These are phyloP conservation scores for Orbilia blumenaviensis DNA, from an alignment of 2,329 filamentous ascomycete species.

Conservation along the genomic window DNA sequence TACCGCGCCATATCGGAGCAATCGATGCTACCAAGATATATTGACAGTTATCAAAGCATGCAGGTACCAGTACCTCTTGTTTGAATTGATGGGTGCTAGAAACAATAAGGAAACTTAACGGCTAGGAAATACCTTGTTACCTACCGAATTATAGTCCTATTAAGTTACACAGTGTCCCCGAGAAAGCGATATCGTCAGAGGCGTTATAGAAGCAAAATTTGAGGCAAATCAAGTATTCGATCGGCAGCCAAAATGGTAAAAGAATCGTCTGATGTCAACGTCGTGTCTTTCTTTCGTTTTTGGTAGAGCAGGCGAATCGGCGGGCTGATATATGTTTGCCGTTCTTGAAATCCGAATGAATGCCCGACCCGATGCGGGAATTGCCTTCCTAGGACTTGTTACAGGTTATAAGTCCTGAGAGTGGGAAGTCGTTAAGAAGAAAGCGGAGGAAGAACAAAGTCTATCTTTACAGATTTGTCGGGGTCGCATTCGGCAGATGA, in stretches of 20 bases:
- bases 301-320: conserved; percentile 1
- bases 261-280: conserved; percentile 5
- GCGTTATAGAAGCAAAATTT: conserved; percentile 21
- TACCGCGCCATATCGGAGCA: conserved; percentile 24
- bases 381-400: conserved; percentile 15
- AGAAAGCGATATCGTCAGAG: conserved; percentile 32
- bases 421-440: conserved; percentile 1
- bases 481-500: conserved; percentile 10
- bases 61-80: conserved; percentile 29
- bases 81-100: conserved; percentile 7
- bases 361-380: conserved; percentile 21
- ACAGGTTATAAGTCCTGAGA: conserved; percentile 12
- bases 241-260: conserved; percentile 14
- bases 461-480: neutral
- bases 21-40: conserved; percentile 2
- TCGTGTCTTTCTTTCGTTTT: neutral
- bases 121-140: conserved; percentile 2
- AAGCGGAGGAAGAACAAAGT: no score
- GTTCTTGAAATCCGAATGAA: neutral
- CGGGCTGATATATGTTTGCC: conserved; percentile 9
- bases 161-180: neutral
- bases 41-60: neutral
- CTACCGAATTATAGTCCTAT: conserved; percentile 15
- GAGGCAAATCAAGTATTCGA: conserved; percentile 27
- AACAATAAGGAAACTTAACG: conserved; percentile 4